These are phyloP conservation scores for Papiliotrema laurentii DNA, from an alignment of 1,284 basidiomycete species.

Conservation along the genomic window DNA sequence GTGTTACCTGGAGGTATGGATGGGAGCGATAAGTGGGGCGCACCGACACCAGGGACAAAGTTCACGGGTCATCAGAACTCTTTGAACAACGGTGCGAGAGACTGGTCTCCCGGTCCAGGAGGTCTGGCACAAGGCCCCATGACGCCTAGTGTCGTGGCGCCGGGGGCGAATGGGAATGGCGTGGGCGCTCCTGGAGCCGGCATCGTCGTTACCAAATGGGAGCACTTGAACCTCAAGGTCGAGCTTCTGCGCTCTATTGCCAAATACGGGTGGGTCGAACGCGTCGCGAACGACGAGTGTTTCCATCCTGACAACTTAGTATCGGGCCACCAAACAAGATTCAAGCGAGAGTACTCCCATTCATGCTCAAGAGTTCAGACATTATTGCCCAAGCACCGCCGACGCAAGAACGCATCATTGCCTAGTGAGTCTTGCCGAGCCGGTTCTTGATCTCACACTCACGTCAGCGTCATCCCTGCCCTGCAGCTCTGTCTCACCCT, in stretches of 20 bases:
- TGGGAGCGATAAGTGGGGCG: constrained; percentile 13
- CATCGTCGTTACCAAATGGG: constrained; percentile 92
- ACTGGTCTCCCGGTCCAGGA: constrained; percentile 5
- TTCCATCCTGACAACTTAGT: constrained; percentile 48
- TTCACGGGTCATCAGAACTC: background rate
- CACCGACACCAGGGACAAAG: too few species aligned
- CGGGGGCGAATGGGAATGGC: background rate
- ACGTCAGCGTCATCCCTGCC: constrained; percentile 69
- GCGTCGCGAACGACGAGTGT: background rate
- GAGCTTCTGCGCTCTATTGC: constrained; percentile 83
- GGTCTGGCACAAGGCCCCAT: background rate
- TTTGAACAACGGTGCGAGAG: background rate
- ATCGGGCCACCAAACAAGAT: constrained; percentile 98
- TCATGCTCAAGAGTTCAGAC: constrained; percentile 83
- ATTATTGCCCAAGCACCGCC: constrained; percentile 98
- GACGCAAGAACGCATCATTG: constrained; percentile 95
- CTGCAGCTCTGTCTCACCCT: constrained; percentile 72
- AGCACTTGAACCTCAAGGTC: constrained; percentile 78
- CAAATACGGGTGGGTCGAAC: constrained; percentile 76
- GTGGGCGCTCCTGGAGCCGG: constrained; percentile 64
- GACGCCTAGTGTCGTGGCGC: background rate
- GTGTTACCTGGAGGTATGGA: constrained; percentile 9
- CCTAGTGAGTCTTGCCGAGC: constrained; percentile 64
- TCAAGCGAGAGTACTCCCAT: constrained; percentile 91
- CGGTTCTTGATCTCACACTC: too few species aligned